phyloP scores from a whole-genome alignment of 345 rosid genomes.

The Streptanthus diversifolius region DNA sequence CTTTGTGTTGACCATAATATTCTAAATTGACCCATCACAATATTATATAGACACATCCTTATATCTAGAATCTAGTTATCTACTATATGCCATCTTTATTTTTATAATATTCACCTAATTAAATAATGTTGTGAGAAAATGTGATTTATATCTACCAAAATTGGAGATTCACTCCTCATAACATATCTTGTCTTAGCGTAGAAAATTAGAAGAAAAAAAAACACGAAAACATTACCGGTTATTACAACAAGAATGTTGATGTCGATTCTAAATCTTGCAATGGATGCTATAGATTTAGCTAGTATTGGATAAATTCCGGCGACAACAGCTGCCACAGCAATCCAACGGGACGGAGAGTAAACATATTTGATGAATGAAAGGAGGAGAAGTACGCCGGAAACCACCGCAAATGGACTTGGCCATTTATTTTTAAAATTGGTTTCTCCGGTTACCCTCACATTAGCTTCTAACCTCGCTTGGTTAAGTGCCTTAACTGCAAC shows the following conservation, averaged over 20 bases:
- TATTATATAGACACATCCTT: not conserved
- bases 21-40: slow-evolving; percentile 7
- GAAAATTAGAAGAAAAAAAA: not conserved
- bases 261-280: slow-evolving; percentile 53
- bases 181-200: not conserved
- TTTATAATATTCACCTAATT: not conserved
- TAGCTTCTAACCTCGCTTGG: slow-evolving; percentile 79
- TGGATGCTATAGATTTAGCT: slow-evolving; percentile 47
- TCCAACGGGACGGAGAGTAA: slow-evolving; percentile 62
- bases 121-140: not conserved
- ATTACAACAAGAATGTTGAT: slow-evolving; percentile 62
- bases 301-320: slow-evolving; percentile 60
- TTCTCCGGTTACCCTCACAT: slow-evolving; percentile 58
- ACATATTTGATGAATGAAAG: slow-evolving; percentile 57
- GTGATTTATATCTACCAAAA: not conserved
- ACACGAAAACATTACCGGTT: slow-evolving; percentile 49
- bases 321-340: slow-evolving; percentile 64
- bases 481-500: slow-evolving; percentile 74
- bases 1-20: not conserved
- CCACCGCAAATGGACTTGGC: slow-evolving; percentile 79
- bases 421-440: slow-evolving; percentile 53
- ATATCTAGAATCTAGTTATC: not conserved
- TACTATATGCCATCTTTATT: not conserved
- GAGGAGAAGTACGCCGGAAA: slow-evolving; percentile 52
- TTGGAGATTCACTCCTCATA: not conserved